Percentiles rank a stretch among this genome's conserved stretches.
These are phyloP conservation scores for Calonectria honghensis DNA, from an alignment of 2,329 filamentous ascomycete genomes.

Conservation along the genomic window DNA sequence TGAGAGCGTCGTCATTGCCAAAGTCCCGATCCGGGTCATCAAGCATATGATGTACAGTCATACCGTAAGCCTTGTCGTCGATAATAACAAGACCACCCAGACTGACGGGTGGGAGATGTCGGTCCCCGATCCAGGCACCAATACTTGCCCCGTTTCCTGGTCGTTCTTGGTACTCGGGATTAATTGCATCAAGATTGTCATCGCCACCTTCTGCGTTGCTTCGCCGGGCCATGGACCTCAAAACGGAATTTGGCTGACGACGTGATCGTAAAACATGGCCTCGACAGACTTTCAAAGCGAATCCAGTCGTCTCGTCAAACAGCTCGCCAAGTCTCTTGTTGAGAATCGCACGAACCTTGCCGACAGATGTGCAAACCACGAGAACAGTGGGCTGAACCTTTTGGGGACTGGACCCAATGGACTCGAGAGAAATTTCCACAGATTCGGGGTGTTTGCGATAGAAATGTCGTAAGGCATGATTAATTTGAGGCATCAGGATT, in stretches of 20 bases:
- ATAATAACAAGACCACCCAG: slow-evolving; percentile 92
- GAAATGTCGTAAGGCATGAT: slow-evolving; percentile 81
- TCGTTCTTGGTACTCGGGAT: slow-evolving; percentile 85
- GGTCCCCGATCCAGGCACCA: slow-evolving; percentile 89
- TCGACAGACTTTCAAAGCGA: slow-evolving; percentile 82
- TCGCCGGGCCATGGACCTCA: slow-evolving; percentile 58
- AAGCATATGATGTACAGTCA: slow-evolving; percentile 98
- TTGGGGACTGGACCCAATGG: slow-evolving; percentile 80
- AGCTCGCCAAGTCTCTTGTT: slow-evolving; percentile 79
- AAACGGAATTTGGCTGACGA: slow-evolving; percentile 60
- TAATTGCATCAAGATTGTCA: slow-evolving; percentile 70
- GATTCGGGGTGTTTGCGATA: slow-evolving; percentile 85
- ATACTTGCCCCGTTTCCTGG: slow-evolving; percentile 94
- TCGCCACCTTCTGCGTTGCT: slow-evolving; percentile 61
- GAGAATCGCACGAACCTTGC: slow-evolving; percentile 82
- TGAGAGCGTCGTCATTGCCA: slow-evolving; percentile 52
- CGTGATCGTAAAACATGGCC: slow-evolving; percentile 80
- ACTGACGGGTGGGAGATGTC: slow-evolving; percentile 92
- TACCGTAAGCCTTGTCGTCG: slow-evolving; percentile 89
- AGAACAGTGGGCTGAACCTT: slow-evolving; percentile 83
- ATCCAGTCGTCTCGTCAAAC: slow-evolving; percentile 78
- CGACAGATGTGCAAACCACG: slow-evolving; percentile 84
- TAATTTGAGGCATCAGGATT: slow-evolving; percentile 82
- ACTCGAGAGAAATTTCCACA: slow-evolving; percentile 85
- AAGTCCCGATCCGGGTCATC: slow-evolving; percentile 78